These are phyloP conservation scores for Flaveria floridana DNA, from an alignment of 140 eudicot species.

Conservation along the genomic window DNA sequence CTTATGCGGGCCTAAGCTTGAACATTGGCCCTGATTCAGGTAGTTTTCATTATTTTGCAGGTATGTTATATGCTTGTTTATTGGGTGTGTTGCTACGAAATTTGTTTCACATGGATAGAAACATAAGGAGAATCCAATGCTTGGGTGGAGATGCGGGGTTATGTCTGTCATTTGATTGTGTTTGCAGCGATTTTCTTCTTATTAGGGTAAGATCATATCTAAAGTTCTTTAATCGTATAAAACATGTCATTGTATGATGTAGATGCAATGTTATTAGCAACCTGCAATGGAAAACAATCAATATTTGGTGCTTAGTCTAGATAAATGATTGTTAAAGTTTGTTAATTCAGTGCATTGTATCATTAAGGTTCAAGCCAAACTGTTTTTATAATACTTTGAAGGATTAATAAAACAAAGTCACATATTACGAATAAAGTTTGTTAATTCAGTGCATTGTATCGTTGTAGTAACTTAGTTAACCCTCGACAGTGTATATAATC, in stretches of 20 bases:
- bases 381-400: not conserved
- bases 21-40: not conserved
- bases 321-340: not conserved
- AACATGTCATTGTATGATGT: not conserved
- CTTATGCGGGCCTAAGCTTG: not conserved
- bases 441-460: no score
- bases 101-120: constrained; percentile 71
- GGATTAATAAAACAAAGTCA: no score
- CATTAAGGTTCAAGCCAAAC: not conserved
- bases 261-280: no score
- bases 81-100: constrained; percentile 67
- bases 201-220: constrained; percentile 59
- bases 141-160: constrained; percentile 71
- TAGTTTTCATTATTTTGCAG: not conserved
- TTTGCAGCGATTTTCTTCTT: constrained; percentile 70
- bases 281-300: no score
- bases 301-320: no score
- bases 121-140: constrained; percentile 77
- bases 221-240: no score
- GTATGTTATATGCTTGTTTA: not conserved
- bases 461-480: no score
- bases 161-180: constrained; percentile 77
- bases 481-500: no score
- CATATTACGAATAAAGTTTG: no score
- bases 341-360: not conserved